These are phyloP conservation scores for Cenchrus americanus DNA, from an alignment of 176 grass and related monocot genomes.

Conservation along the genomic window DNA sequence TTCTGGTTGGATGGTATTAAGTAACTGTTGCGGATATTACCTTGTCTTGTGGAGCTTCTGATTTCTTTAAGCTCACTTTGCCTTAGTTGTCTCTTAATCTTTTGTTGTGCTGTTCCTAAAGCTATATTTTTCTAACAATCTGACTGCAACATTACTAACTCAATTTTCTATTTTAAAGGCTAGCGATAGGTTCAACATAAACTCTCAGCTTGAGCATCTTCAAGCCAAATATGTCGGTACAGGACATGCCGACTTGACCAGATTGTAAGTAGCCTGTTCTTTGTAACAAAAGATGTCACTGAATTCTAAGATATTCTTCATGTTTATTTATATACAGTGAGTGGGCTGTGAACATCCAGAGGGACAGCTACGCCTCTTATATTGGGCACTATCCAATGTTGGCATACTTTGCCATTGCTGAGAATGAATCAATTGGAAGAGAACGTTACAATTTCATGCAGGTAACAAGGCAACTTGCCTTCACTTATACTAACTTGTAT, in stretches of 20 bases:
- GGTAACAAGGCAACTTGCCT: slow-evolving; percentile 44
- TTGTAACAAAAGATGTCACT: slow-evolving; percentile 3
- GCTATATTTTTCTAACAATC: not conserved
- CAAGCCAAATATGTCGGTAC: slow-evolving; percentile 98
- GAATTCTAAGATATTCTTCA: not conserved
- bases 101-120: not conserved
- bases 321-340: slow-evolving; percentile 65
- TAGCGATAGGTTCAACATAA: slow-evolving; percentile 96
- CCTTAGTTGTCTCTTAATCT: not conserved
- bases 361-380: slow-evolving; percentile 93
- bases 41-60: not conserved
- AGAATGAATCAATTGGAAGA: slow-evolving; percentile 96
- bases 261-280: slow-evolving; percentile 67
- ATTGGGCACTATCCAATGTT: slow-evolving; percentile 89
- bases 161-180: slow-evolving; percentile 55
- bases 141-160: not conserved
- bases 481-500: not conserved
- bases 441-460: slow-evolving; percentile 95
- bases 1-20: not conserved
- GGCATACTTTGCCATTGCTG: slow-evolving; percentile 82
- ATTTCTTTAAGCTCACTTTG: not conserved
- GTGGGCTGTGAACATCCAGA: slow-evolving; percentile 95
- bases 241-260: slow-evolving; percentile 82
- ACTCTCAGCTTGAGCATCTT: slow-evolving; percentile 98
- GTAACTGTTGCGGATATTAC: not conserved